Conservation (phyloP, 2,329 filamentous ascomycete species). For the Cordyceps sp. region DNA sequence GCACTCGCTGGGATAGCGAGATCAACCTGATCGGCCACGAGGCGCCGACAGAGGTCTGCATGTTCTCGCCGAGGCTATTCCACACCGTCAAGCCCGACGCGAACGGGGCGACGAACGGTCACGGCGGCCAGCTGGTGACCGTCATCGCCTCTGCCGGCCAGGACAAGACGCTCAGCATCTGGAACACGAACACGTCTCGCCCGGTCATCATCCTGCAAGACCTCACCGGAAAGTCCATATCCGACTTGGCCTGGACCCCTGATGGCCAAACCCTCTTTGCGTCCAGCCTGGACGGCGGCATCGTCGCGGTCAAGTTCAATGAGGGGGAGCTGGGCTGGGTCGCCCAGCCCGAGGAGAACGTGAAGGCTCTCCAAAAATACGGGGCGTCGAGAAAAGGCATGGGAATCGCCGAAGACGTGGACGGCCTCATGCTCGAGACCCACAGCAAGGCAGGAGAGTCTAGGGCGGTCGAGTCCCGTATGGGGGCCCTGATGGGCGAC, state of each 20-base stretch:
- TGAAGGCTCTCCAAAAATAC: slow-evolving; percentile 83
- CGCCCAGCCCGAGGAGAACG: slow-evolving; percentile 72
- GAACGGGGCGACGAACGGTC: slow-evolving; percentile 27
- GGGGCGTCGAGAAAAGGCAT: slow-evolving; percentile 75
- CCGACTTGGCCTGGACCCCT: slow-evolving; percentile 85
- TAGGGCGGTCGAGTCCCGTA: slow-evolving; percentile 78
- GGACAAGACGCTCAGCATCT: slow-evolving; percentile 89
- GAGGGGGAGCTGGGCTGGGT: slow-evolving; percentile 81
- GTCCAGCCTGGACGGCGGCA: slow-evolving; percentile 77
- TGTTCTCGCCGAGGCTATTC: slow-evolving; percentile 88
- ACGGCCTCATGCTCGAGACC: slow-evolving; percentile 74
- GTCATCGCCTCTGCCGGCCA: slow-evolving; percentile 95
- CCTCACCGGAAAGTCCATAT: slow-evolving; percentile 77
- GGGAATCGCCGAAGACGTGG: slow-evolving; percentile 83
- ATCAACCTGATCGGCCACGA: slow-evolving; percentile 97
- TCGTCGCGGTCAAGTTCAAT: slow-evolving; percentile 68
- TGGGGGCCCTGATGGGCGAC: slow-evolving; percentile 98
- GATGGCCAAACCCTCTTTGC: slow-evolving; percentile 78
- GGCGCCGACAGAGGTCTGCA: slow-evolving; percentile 90
- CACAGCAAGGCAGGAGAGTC: slow-evolving; percentile 84
- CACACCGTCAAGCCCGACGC: slow-evolving; percentile 49
- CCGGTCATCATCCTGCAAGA: slow-evolving; percentile 86
- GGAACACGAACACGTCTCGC: slow-evolving; percentile 91
- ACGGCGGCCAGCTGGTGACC: slow-evolving; percentile 47
- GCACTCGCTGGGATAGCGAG: slow-evolving; percentile 84